Percentiles rank a stretch among this genome's conserved stretches.
phyloP scores from a whole-genome alignment of 345 rosid genomes.

The Litchi chinensis region DNA sequence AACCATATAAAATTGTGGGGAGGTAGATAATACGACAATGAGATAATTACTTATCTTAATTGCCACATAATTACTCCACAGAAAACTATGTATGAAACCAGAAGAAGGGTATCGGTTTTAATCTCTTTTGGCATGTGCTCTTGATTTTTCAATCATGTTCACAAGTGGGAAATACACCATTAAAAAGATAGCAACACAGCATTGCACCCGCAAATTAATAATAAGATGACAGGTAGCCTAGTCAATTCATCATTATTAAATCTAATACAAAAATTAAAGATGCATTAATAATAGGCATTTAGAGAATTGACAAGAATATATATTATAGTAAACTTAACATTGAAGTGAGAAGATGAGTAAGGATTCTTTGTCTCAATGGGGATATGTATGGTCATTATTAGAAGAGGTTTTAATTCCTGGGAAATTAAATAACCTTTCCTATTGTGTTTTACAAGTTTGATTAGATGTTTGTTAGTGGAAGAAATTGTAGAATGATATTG shows the following conservation, averaged over 20 bases:
- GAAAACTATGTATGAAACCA: not conserved
- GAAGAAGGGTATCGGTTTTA: not conserved
- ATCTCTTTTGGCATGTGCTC: not conserved
- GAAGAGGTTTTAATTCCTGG: not conserved
- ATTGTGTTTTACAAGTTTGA: not conserved
- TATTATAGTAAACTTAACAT: not conserved
- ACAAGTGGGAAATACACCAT: conserved; percentile 5
- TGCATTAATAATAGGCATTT: not conserved
- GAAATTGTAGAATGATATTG: too few species aligned
- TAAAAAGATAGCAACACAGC: not conserved
- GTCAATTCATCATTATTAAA: not conserved
- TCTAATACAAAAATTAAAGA: not conserved
- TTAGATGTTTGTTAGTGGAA: not conserved
- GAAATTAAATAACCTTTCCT: not conserved
- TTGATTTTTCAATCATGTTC: conserved; percentile 15
- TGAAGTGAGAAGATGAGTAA: not conserved
- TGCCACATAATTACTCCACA: not conserved
- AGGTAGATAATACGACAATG: not conserved
- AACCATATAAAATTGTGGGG: not conserved
- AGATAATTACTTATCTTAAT: not conserved
- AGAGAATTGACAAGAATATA: not conserved
- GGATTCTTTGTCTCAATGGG: too few species aligned
- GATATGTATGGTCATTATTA: too few species aligned
- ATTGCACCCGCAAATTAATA: conserved; percentile 8
- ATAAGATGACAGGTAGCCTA: not conserved